phyloP scores from a whole-genome alignment of 1,139 yeast species.

The Zygosaccharomyces sapae region DNA sequence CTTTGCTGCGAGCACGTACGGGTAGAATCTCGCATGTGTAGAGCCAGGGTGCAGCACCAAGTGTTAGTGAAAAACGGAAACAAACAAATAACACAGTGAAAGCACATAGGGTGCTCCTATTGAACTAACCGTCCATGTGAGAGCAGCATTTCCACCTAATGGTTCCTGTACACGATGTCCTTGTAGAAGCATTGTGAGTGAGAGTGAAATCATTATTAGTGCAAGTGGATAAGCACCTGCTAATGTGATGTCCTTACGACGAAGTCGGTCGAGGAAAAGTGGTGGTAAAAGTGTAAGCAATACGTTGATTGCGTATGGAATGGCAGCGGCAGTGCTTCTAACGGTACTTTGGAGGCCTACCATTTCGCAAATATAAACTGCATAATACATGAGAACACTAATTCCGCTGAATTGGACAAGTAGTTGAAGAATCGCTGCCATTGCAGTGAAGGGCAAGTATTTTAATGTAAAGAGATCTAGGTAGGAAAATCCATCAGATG shows the following conservation, averaged over 20 bases:
- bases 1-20: conserved; percentile 45
- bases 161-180: conserved; percentile 34
- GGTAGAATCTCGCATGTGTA: conserved; percentile 57
- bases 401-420: conserved; percentile 67
- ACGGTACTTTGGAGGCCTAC: conserved; percentile 47
- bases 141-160: conserved; percentile 34
- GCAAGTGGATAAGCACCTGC: conserved; percentile 45
- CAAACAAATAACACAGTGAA: conserved; percentile 47
- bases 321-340: conserved; percentile 46
- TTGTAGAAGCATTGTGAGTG: conserved; percentile 37
- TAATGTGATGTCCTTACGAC: conserved; percentile 47
- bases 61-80: conserved; percentile 47
- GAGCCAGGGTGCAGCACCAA: conserved; percentile 50
- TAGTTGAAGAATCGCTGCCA: conserved; percentile 54
- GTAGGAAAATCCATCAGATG: conserved; percentile 39
- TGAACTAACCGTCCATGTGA: conserved; percentile 37
- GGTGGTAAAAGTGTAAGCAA: conserved; percentile 45
- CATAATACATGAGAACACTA: conserved; percentile 63
- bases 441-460: conserved; percentile 44
- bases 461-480: conserved; percentile 41
- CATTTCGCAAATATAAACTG: conserved; percentile 57
- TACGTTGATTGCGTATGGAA: conserved; percentile 50
- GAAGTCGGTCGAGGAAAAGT: conserved; percentile 39
- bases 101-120: conserved; percentile 42
- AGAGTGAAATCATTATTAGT: conserved; percentile 39